These are phyloP conservation scores for Exophiala oligosperma DNA, from an alignment of 2,329 filamentous ascomycete genomes.

Conservation along the genomic window DNA sequence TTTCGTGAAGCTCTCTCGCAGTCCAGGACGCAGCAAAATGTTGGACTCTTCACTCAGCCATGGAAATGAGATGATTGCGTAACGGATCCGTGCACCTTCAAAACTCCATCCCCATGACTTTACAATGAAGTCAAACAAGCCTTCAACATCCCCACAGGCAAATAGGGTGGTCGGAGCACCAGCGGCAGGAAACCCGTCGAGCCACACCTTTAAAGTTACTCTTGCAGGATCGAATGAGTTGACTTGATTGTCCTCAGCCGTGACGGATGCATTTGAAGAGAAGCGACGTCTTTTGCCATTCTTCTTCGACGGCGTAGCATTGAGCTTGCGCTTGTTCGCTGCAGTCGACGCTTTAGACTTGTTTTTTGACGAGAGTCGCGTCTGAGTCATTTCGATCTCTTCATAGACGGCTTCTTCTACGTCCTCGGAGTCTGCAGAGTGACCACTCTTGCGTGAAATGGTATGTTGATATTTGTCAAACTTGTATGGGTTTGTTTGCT, in stretches of 20 bases:
- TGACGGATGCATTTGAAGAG: neutral
- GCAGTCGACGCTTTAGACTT: constrained; percentile 1
- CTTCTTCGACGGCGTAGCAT: neutral
- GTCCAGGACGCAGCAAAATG: constrained; percentile 19
- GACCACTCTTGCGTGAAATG: constrained; percentile 11
- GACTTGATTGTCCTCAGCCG: neutral
- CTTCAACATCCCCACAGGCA: constrained; percentile 10
- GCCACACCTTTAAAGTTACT: constrained; percentile 10
- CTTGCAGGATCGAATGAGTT: constrained; percentile 2
- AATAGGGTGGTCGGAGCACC: constrained; percentile 11
- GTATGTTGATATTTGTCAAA: constrained; percentile 24
- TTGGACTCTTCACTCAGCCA: constrained; percentile 21
- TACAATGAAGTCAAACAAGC: constrained; percentile 18
- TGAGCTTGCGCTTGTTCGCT: constrained; percentile 5
- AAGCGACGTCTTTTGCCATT: neutral
- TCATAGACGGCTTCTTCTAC: constrained; percentile 16
- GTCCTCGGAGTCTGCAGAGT: constrained; percentile 9
- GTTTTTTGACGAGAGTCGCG: constrained; percentile 3
- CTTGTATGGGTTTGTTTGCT: constrained; percentile 22
- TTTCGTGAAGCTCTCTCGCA: constrained; percentile 17
- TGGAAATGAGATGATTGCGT: constrained; percentile 19
- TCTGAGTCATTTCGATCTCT: constrained; percentile 8
- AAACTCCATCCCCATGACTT: constrained; percentile 21
- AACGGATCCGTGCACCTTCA: constrained; percentile 12
- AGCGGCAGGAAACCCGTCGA: constrained; percentile 15